Conservation (phyloP, 768 basidiomycete species). For the Crucibulum laeve region DNA sequence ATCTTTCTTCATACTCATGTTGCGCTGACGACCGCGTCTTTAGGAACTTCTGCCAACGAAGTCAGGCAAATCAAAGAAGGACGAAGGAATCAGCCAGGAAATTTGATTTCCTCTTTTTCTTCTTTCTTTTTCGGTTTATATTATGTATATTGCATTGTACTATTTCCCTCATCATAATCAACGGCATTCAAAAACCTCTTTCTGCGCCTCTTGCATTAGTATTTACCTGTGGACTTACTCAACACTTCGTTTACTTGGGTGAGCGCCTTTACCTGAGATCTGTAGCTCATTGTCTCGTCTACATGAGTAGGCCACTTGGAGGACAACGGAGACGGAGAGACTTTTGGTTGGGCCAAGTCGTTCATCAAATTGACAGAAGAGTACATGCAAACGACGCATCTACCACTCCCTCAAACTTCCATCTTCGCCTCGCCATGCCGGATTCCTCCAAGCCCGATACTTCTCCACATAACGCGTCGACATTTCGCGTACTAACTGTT, state of each 20-base stretch:
- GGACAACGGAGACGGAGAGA: no score
- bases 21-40: not conserved
- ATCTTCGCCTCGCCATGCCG: slow-evolving; percentile 52
- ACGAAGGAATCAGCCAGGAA: slow-evolving; percentile 26
- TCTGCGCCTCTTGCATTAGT: slow-evolving; percentile 3
- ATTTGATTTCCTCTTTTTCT: slow-evolving; percentile 9
- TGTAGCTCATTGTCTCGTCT: no score
- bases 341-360: no score
- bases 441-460: slow-evolving; percentile 48
- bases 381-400: no score
- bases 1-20: not conserved
- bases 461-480: slow-evolving; percentile 28
- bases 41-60: slow-evolving; percentile 40
- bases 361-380: no score
- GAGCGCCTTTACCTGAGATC: not conserved
- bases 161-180: slow-evolving; percentile 11
- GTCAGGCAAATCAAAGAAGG: slow-evolving; percentile 39
- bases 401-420: slow-evolving; percentile 54
- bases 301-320: no score
- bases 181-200: slow-evolving; percentile 6
- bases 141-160: slow-evolving; percentile 21
- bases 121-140: slow-evolving; percentile 12
- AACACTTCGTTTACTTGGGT: no score
- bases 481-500: slow-evolving; percentile 39
- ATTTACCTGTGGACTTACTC: not conserved